A percentile compares a stretch with the other conserved stretches of the same genome.
phyloP scores from a whole-genome alignment of 805 yeast species.

The Pichia ethanolica region DNA sequence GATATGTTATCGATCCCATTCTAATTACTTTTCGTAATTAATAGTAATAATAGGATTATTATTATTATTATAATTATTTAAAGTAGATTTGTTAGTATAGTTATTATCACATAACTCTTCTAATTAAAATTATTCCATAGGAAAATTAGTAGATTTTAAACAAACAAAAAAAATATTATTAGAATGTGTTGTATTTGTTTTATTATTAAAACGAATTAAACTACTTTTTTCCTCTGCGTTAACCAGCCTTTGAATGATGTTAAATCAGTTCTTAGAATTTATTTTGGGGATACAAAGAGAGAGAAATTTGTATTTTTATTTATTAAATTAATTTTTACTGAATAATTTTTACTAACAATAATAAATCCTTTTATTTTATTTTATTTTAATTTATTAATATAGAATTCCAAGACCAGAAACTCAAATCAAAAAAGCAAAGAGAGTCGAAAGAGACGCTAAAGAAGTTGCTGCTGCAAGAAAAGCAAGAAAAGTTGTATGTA shows the following conservation, averaged over 20 bases:
- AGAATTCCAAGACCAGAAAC: slow-evolving; percentile 69
- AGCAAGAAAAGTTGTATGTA: slow-evolving; percentile 77
- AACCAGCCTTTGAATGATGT: slow-evolving; percentile 24
- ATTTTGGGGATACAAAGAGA: slow-evolving; percentile 11
- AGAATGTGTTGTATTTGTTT: slow-evolving; percentile 5
- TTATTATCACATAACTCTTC: not conserved
- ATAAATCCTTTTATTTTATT: not conserved
- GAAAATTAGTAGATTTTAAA: slow-evolving; percentile 19
- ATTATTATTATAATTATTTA: slow-evolving; percentile 6
- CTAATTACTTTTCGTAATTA: slow-evolving; percentile 4
- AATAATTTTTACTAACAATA: slow-evolving; percentile 12
- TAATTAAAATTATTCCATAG: slow-evolving; percentile 28
- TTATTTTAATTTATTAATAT: slow-evolving; percentile 12
- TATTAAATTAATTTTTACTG: not conserved
- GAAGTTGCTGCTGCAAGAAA: slow-evolving; percentile 74
- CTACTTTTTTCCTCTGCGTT: slow-evolving; percentile 29
- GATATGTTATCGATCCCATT: not conserved
- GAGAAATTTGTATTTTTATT: not conserved
- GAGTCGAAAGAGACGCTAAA: slow-evolving; percentile 69
- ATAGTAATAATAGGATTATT: slow-evolving; percentile 2
- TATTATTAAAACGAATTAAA: slow-evolving; percentile 8
- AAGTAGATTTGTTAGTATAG: slow-evolving; percentile 4
- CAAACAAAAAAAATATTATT: not conserved
- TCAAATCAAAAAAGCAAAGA: slow-evolving; percentile 74
- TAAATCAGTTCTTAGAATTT: slow-evolving; percentile 24